These are phyloP conservation scores for Trametes hirsuta DNA, from an alignment of 1,284 basidiomycete species.

Conservation along the genomic window DNA sequence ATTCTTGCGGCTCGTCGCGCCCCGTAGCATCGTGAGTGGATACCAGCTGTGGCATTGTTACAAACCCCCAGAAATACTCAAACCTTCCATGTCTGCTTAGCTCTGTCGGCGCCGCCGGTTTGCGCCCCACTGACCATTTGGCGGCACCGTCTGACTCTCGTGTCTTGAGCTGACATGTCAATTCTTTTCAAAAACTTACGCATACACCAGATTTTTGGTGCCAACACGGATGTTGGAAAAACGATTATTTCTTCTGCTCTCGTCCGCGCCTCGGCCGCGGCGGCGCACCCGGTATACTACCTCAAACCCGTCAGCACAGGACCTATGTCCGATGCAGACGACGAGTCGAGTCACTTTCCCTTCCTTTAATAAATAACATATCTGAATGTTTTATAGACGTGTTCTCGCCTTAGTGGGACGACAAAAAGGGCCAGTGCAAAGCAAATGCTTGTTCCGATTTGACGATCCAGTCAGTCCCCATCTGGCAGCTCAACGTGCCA, in stretches of 20 bases:
- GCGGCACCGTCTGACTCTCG: too few species aligned
- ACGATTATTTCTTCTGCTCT: constrained; percentile 88
- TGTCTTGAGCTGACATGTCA: constrained; percentile 35
- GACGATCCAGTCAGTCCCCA: constrained; percentile 94
- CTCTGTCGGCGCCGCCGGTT: too few species aligned
- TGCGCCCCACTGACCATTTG: too few species aligned
- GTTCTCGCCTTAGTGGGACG: constrained; percentile 60
- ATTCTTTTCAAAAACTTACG: constrained; percentile 79
- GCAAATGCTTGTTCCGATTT: constrained; percentile 83
- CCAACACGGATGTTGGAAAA: constrained; percentile 93
- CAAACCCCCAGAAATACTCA: too few species aligned
- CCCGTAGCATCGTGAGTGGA: too few species aligned
- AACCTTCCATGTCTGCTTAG: too few species aligned
- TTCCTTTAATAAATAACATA: neutral
- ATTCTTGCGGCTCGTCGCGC: too few species aligned
- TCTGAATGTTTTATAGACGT: constrained; percentile 53
- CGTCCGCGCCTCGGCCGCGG: constrained; percentile 68
- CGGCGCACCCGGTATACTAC: constrained; percentile 67
- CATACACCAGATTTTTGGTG: constrained; percentile 89
- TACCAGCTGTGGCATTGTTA: too few species aligned
- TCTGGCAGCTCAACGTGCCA: constrained; percentile 75
- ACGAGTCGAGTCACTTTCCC: constrained; percentile 56
- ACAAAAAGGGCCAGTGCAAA: constrained; percentile 48
- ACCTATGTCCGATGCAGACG: constrained; percentile 78
- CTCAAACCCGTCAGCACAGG: constrained; percentile 94